These are phyloP conservation scores for Yamadazyma friedrichii DNA, from an alignment of 1,139 yeast species.

Conservation along the genomic window DNA sequence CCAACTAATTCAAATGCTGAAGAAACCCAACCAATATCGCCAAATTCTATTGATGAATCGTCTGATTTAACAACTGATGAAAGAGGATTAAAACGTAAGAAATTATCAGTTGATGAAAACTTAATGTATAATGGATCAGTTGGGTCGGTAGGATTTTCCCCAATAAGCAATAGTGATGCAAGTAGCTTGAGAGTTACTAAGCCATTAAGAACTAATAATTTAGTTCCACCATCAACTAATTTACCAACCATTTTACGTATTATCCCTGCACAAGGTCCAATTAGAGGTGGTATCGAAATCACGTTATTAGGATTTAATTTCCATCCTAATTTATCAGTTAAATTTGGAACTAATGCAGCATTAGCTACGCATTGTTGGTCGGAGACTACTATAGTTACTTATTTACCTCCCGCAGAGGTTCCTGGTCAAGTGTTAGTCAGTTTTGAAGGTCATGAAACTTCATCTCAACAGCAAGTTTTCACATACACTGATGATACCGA, in stretches of 20 bases:
- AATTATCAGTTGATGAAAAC: conserved; percentile 46
- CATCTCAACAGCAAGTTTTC: conserved; percentile 57
- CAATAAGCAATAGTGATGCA: conserved; percentile 47
- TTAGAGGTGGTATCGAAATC: conserved; percentile 93
- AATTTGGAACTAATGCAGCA: conserved; percentile 83
- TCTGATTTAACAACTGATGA: conserved; percentile 53
- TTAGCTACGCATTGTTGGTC: conserved; percentile 96
- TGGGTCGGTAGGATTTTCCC: conserved; percentile 40
- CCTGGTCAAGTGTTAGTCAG: conserved; percentile 93
- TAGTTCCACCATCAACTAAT: conserved; percentile 17
- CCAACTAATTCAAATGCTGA: conserved; percentile 23
- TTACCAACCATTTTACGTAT: conserved; percentile 73
- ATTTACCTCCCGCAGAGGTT: conserved; percentile 82
- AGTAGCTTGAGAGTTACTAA: conserved; percentile 19
- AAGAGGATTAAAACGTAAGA: conserved; percentile 41
- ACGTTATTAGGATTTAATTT: conserved; percentile 86
- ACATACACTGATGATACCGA: conserved; percentile 93
- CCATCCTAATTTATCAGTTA: conserved; percentile 75
- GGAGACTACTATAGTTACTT: conserved; percentile 88
- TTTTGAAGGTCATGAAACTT: conserved; percentile 53
- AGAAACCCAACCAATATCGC: conserved; percentile 47
- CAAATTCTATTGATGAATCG: conserved; percentile 68
- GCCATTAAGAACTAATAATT: conserved; percentile 10
- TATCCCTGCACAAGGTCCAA: conserved; percentile 92
- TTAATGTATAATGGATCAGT: conserved; percentile 47